phyloP scores from a whole-genome alignment of 202 grass and related monocot genomes.

The Schoenoplectus triqueter region DNA sequence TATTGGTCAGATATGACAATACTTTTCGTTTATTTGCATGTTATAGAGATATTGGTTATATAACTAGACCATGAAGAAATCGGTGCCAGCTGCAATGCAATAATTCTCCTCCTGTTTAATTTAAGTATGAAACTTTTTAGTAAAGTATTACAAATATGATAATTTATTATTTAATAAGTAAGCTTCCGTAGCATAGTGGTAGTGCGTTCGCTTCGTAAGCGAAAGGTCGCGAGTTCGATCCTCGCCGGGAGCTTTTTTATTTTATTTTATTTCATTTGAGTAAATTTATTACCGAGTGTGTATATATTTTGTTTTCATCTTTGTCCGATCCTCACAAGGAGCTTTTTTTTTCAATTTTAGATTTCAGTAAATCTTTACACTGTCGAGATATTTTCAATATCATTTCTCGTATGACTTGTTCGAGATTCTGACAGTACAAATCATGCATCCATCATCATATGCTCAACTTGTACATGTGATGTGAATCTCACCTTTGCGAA shows the following conservation, averaged over 20 bases:
- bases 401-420: neutral
- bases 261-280: neutral
- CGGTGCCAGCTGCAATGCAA: too few species aligned
- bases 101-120: too few species aligned
- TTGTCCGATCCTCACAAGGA: too few species aligned
- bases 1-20: too few species aligned
- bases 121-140: neutral
- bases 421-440: neutral
- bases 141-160: neutral
- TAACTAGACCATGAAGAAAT: too few species aligned
- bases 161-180: neutral
- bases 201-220: constrained; percentile 88
- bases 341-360: too few species aligned
- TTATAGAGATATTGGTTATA: too few species aligned
- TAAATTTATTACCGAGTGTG: too few species aligned
- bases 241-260: constrained; percentile 68
- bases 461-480: constrained; percentile 19
- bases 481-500: neutral
- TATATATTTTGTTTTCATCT: too few species aligned
- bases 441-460: constrained; percentile 8
- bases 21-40: too few species aligned
- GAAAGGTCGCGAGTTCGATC: constrained; percentile 90
- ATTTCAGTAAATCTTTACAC: too few species aligned
- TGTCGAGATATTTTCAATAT: too few species aligned
- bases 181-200: constrained; percentile 85